Evolutionary conservation across 2,329 filamentous ascomycete species (phyloP), one percentile per base, ranked within the genome.

Genomic region (Diaporthe aspalathi): DNA sequence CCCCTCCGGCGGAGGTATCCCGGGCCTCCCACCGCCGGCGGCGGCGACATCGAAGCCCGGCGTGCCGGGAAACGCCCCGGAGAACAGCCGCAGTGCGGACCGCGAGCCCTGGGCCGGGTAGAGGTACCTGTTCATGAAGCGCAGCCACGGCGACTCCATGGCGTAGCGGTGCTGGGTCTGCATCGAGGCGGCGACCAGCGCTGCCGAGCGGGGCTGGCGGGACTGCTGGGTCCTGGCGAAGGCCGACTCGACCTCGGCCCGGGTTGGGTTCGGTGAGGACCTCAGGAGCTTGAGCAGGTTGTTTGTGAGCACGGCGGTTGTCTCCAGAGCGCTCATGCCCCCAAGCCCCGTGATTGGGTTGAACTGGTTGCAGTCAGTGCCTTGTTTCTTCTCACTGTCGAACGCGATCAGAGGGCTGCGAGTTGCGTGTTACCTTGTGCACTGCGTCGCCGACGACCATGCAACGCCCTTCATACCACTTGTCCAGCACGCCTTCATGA

Each of bases 391-490:
- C 1, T 27, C 11, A 4, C 12, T 7, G 17, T n/a, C 14, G 8
- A 40, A 22, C 6, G 20, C n/a, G 5, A 20, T 40, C 32, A 35
- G 32, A 9, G 5, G 32, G 32, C 32, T 35, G 32, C 9, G 29
- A 32, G 52, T n/a, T n/a, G 16, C 17, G 22, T 47, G 11, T 71
- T 9, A 79, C 78, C 77, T 82, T 82, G 70, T 82, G 80, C 1
- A 73, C 76, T 0, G 79, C 75, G 52, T 82, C 80, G 4, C 80
- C 80, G 1, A 81, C 72, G 4, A 74, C 73, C 1, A 81, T 70
- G 11, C 81, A 78, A 3, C 79, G 74, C 9, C 75, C 67, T 65
- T 77, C 79, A 67, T 76, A 76, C 80, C 80, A 82, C 53, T 77
- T 78, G n/a, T 80, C 74, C 43, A 74, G 80, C 2, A 80, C 77